Evolutionary conservation across 2,329 filamentous ascomycete species (phyloP), one percentile per base, ranked within the genome.

Genomic region (Purpureocillium lavendulum): DNA sequence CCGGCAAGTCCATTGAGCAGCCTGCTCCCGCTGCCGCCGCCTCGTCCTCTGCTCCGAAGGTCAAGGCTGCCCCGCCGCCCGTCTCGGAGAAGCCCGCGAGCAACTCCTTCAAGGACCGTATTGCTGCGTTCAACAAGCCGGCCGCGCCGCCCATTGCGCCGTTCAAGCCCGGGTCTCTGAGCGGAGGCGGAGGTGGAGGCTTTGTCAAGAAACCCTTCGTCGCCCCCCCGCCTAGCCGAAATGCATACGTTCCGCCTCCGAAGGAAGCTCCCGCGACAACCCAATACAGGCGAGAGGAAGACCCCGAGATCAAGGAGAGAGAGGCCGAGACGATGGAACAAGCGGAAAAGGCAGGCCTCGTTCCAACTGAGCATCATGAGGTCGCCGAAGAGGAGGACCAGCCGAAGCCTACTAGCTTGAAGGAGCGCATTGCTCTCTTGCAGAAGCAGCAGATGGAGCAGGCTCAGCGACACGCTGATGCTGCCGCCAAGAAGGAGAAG

Each of bases 161-260:
- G 1, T 90, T 94, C 66, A 94, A 94, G 58, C 87, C 88, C 15
- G 72, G 74, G 43, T 78, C 78, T 2, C 64, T 82, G 18, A 63
- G 71, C 41, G 67, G 73, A 24, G 72, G 72, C 32, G 43, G 54
- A 14, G 46, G 76, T 42, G 72, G 73, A 46, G 73, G 73, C 39
- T 97, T 97, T 56, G 81, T 98, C 62, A 96, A 90, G 72, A 97
- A 97, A 64, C 88, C 90, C 0, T 98, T 96, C 54, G 89, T 98
- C 41, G 87, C 92, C 4, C 88, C 92, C 38, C 92, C 92, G 14
- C 92, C 92, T 1, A 95, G 88, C 60, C 84, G 87, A 49, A 84
- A 96, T 66, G 84, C 90, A 17, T 98, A 87, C 54, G 75, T 98
- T 9, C 87, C 92, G 17, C 81, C 85, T 4, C 71, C 75, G 24